Conservation (phyloP, 441 rosid genomes). For the Erysimum pusillum region DNA sequence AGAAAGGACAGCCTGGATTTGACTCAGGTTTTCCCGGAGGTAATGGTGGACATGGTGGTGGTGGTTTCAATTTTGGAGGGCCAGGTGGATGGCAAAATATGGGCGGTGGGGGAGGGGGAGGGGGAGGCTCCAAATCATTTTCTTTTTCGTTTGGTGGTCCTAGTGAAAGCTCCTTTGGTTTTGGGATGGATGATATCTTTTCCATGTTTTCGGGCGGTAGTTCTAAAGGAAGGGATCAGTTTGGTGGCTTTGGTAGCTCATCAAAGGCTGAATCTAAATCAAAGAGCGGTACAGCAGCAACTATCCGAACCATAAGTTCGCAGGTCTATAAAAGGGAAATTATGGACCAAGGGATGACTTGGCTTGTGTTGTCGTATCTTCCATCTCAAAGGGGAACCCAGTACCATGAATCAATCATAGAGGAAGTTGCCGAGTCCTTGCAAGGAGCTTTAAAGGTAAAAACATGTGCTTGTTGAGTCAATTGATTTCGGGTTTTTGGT, state of each 20-base stretch:
- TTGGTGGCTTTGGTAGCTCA: constrained; percentile 60
- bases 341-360: constrained; percentile 78
- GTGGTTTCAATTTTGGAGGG: constrained; percentile 61
- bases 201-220: constrained; percentile 67
- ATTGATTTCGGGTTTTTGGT: constrained; percentile 16
- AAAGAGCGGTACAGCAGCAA: constrained; percentile 52
- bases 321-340: constrained; percentile 74
- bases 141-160: constrained; percentile 83
- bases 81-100: constrained; percentile 80
- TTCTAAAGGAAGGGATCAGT: constrained; percentile 44
- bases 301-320: constrained; percentile 56
- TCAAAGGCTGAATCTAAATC: constrained; percentile 60
- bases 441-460: constrained; percentile 87
- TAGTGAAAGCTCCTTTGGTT: constrained; percentile 67
- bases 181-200: constrained; percentile 77
- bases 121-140: constrained; percentile 61
- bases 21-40: constrained; percentile 70
- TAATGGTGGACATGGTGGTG: constrained; percentile 72
- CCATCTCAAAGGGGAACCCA: constrained; percentile 60
- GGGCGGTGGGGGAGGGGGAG: constrained; percentile 66
- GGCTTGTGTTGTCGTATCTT: constrained; percentile 77
- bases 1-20: constrained; percentile 85
- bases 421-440: constrained; percentile 70
- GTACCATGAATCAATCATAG: constrained; percentile 64
- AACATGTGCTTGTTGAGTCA: neutral